Conservation (phyloP, 106 monocot species). For the Phalaenopsis aphrodite region DNA sequence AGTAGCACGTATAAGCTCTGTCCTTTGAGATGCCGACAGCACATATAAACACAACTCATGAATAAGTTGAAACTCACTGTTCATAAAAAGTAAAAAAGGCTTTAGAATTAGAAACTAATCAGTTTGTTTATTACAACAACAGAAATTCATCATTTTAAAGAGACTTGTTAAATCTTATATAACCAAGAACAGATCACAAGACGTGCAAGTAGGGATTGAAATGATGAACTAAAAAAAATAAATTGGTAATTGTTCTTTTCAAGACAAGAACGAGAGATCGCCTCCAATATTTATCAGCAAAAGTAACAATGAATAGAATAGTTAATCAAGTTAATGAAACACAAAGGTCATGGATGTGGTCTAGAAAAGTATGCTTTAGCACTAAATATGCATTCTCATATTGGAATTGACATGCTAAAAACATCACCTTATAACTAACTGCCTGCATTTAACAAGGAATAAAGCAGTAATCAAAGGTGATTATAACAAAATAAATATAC, state of each 20-base stretch:
- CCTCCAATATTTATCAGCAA: neutral
- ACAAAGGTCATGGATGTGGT: too few relatives aligned
- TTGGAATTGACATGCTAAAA: neutral
- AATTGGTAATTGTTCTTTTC: neutral
- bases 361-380: neutral
- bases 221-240: neutral
- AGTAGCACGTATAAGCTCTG: conserved; percentile 89
- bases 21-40: conserved; percentile 84
- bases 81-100: conserved; percentile 7
- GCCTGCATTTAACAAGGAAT: neutral
- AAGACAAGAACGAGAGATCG: neutral
- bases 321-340: neutral
- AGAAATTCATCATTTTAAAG: neutral
- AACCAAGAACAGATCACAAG: neutral
- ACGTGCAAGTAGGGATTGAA: neutral
- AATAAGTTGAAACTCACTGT: conserved; percentile 98
- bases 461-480: neutral
- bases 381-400: neutral
- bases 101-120: neutral
- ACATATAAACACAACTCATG: conserved; percentile 97
- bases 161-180: neutral
- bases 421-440: neutral
- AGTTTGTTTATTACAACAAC: neutral
- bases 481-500: neutral
- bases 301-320: neutral